Evolutionary conservation across 768 basidiomycete species (phyloP), one percentile per base, ranked within the genome.

Genomic region (Mycena galericulata): DNA sequence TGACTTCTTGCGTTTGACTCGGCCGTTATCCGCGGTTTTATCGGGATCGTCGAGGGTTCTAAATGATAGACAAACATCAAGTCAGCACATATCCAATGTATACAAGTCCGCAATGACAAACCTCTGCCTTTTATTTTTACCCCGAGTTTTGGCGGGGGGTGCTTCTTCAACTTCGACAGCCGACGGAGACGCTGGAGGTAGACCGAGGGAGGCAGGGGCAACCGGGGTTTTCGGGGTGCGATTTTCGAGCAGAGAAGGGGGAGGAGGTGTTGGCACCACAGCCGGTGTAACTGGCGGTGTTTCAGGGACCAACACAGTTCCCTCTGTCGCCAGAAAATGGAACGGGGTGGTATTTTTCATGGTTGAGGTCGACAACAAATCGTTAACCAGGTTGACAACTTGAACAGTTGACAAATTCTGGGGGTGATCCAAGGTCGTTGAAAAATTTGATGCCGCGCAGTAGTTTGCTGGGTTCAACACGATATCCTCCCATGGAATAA

Each of bases 341-440:
- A 62, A 62, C 2, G 49, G 61, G 4, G 27, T 32, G 20, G 50
- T 20, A n/a, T 26, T 53, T 12, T 27, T 11, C 1, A 51, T 51
- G 34, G 34, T 36, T 36, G 34, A 36, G 34, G 34, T 36, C 34
- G 34, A 36, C 34, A 36, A 36, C 34, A 36, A 36, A 36, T 36
- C 34, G 34, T 62, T 7, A 14, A 26, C 36, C 4, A 51, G 36
- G 22, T 27, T 49, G 18, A 62, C 3, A n/a, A 50, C 49, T 41
- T 62, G 34, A n/a, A 62, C 24, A 4, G 46, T 51, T 4, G 60
- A 62, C 22, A 62, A 14, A 40, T 62, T 62, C 20, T 62, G 60
- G 8, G 60, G 60, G 18, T 62, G 60, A 30, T 49, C 49, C 47
- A 62, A 30, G 14, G 36, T 62, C n/a, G 15, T 41, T 4, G 60